phyloP scores from a whole-genome alignment of 176 grass and related monocot species.

The sorghum (Sorghum bicolor) region Sorghum_bicolor_NCBIv3 NC_012875.2:54627501-54628000 shows the following conservation, averaged over 20 bases:
- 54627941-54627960: slow-evolving; percentile 47
- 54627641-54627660: slow-evolving; percentile 1
- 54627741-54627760: slow-evolving; percentile 40
- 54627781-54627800: slow-evolving; percentile 59
- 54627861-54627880: slow-evolving; percentile 63
- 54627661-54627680: slow-evolving; percentile 12
- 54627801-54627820: slow-evolving; percentile 49
- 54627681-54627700: slow-evolving; percentile 27
- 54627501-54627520: slow-evolving; percentile 41
- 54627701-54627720: slow-evolving; percentile 44
- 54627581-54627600: slow-evolving; percentile 34
- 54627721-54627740: slow-evolving; percentile 34
- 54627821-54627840: slow-evolving; percentile 55
- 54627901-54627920: slow-evolving; percentile 22
- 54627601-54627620: slow-evolving; percentile 38
- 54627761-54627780: slow-evolving; percentile 56
- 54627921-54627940: slow-evolving; percentile 40
- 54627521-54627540: slow-evolving; percentile 41
- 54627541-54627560: slow-evolving; percentile 42
- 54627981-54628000: slow-evolving; percentile 84
- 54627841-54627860: slow-evolving; percentile 53
- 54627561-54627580: slow-evolving; percentile 38
- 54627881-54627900: slow-evolving; percentile 33
- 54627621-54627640: slow-evolving; percentile 32
- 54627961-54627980: slow-evolving; percentile 61